Evolutionary conservation across 768 basidiomycete genomes (phyloP), one percentile per base, ranked within the genome.

Genomic region (Sistotremastrum niveocremeum): DNA sequence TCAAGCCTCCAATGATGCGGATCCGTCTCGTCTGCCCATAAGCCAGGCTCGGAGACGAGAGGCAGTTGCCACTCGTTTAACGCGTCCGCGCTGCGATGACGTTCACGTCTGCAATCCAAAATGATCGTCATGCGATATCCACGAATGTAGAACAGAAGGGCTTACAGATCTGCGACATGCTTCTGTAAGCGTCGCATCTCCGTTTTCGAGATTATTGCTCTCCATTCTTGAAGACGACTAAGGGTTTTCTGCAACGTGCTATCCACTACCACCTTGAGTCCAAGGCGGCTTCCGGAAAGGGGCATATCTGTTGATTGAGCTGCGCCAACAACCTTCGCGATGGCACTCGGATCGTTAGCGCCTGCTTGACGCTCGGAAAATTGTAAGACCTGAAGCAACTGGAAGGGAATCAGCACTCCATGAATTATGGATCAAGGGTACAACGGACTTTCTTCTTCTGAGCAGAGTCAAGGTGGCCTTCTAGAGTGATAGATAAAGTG

Each of bases 121-220:
- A 10, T 4, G 28, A 45, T 12, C 44, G 20, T 35, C 38, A 29
- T 29, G 5, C 5, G 7, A 29, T 31, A 37, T 4, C 44, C 3
- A 29, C 36, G 10, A 30, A 31, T 28, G 41, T 9, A 37, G 41
- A 28, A 3, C 29, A 44, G 4, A 38, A 3, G 36, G 31, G 63
- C 77, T 46, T 47, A 88, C 87, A 79, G 56, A 59, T 90, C 87
- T n/a, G 87, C 63, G 3, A 78, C 57, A 29, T 68, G 74, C 60
- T 86, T 86, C 36, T 83, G 68, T 47, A 84, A 57, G 2, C 84
- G 69, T 60, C 87, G 86, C 52, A 67, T 66, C 62, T 89, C 87
- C 0, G 83, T 79, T 4, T 60, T 62, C 38, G 76, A 68, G 36
- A 89, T 78, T 3, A 73, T 76, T 52, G 74, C 71, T 45, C 83